phyloP scores from a whole-genome alignment of 495 filamentous ascomycete genomes.

The Xylaria flabelliformis region DNA sequence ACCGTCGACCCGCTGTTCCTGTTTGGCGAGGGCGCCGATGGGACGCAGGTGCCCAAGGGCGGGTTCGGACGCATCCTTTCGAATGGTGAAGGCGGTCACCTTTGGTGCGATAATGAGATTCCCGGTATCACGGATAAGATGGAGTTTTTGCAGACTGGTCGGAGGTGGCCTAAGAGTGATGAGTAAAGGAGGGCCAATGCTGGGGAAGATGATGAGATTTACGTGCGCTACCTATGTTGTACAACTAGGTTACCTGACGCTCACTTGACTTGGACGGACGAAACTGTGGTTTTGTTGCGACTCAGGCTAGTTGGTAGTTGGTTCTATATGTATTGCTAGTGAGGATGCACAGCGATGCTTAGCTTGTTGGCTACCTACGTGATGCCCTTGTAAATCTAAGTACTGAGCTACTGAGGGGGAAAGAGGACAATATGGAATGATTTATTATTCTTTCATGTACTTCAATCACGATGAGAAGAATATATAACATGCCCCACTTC shows the following conservation, averaged over 20 bases:
- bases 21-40: conserved; percentile 38
- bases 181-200: background rate
- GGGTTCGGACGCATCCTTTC: conserved; percentile 45
- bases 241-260: background rate
- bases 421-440: no score
- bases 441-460: no score
- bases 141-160: background rate
- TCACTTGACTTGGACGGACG: background rate
- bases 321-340: no score
- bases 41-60: conserved; percentile 30
- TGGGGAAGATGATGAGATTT: background rate
- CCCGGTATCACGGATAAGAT: conserved; percentile 45
- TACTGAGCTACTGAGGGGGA: no score
- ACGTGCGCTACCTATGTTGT: background rate
- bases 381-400: no score
- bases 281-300: background rate
- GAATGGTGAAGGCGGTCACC: conserved; percentile 31
- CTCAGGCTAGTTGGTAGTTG: background rate
- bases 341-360: background rate
- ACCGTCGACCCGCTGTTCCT: conserved; percentile 46
- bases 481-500: background rate
- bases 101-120: conserved; percentile 47
- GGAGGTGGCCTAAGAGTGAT: background rate
- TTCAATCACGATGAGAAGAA: background rate
- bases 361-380: no score